Conservation (phyloP, 768 basidiomycete genomes). For the Mycena epipterygia region DNA sequence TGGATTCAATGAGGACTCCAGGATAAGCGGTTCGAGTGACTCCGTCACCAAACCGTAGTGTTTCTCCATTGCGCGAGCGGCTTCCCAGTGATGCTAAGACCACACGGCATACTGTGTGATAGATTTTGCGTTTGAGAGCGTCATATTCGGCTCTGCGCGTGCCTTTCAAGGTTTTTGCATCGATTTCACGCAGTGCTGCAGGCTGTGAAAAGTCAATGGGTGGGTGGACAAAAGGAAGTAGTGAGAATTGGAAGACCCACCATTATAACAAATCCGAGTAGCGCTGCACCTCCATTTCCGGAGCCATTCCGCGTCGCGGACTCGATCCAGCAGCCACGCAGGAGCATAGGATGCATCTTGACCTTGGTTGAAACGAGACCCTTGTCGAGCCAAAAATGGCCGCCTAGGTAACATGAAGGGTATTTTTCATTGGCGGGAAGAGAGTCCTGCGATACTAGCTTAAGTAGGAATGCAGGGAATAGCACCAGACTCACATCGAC, state of each 20-base stretch:
- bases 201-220: background rate
- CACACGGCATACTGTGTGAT: conserved; percentile 29
- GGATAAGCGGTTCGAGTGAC: no score
- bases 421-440: conserved; percentile 10
- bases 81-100: conserved; percentile 23
- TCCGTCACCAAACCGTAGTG: conserved; percentile 23
- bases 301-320: no score
- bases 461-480: background rate
- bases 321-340: conserved; percentile 34
- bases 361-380: conserved; percentile 34
- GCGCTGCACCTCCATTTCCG: conserved; percentile 32
- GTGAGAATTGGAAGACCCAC: conserved; percentile 4
- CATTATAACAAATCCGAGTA: conserved; percentile 32
- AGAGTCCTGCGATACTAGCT: background rate
- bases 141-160: background rate
- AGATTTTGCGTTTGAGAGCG: conserved; percentile 22
- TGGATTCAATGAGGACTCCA: conserved; percentile 23
- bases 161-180: conserved; percentile 7
- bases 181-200: conserved; percentile 8
- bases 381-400: conserved; percentile 39
- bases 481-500: conserved; percentile 25
- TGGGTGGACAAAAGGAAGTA: background rate
- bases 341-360: conserved; percentile 38
- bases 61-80: conserved; percentile 27
- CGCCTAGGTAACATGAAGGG: conserved; percentile 28